Percentiles rank a stretch among this genome's conserved stretches.
These are phyloP conservation scores for Perilla frutescens DNA, from an alignment of 257 asterid genomes.

Conservation along the genomic window DNA sequence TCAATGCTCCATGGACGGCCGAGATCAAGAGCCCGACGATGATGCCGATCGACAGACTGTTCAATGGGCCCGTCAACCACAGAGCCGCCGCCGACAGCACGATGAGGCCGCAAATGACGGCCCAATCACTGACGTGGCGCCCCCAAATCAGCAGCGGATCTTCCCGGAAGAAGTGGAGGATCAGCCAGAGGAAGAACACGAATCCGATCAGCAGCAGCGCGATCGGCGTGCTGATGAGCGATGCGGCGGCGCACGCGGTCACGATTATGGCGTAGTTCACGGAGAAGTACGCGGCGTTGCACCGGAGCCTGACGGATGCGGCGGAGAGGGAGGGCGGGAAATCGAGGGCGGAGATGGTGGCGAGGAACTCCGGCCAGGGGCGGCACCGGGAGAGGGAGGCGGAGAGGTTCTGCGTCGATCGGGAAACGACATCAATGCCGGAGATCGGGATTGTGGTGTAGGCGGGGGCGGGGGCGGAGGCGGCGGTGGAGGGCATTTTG, in stretches of 20 bases:
- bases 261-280: constrained; percentile 61
- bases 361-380: constrained; percentile 77
- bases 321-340: constrained; percentile 62
- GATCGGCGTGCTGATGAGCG: constrained; percentile 64
- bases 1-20: constrained; percentile 60
- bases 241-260: constrained; percentile 54
- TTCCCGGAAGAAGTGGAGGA: constrained; percentile 69
- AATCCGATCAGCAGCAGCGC: constrained; percentile 48
- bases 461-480: constrained; percentile 45
- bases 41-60: constrained; percentile 57
- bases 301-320: constrained; percentile 57
- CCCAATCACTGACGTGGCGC: constrained; percentile 54
- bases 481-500: constrained; percentile 57
- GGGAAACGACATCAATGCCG: constrained; percentile 55
- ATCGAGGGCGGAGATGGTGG: constrained; percentile 52
- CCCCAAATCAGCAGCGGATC: constrained; percentile 74
- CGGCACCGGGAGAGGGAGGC: constrained; percentile 65
- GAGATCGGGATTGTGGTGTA: constrained; percentile 83
- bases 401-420: constrained; percentile 71
- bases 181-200: constrained; percentile 64
- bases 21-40: constrained; percentile 54
- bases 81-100: constrained; percentile 40
- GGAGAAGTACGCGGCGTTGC: constrained; percentile 61
- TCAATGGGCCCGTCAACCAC: constrained; percentile 60
- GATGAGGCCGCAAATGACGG: constrained; percentile 50